phyloP scores from a whole-genome alignment of 139 green algal species.

The Haematococcus lacustris region DNA sequence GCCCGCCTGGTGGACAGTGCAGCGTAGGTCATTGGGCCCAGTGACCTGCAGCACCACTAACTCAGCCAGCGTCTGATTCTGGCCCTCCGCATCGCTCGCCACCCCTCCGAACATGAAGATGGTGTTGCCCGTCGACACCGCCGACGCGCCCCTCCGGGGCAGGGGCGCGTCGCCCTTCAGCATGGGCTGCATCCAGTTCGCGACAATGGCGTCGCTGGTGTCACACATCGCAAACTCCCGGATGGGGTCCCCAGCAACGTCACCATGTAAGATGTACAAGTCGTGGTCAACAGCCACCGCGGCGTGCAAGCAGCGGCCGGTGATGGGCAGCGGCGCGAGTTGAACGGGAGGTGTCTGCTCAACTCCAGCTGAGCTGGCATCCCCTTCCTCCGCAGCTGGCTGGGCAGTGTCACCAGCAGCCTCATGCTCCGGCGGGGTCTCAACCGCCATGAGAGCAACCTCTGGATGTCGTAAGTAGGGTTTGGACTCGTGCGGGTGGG shows the following conservation, averaged over 20 bases:
- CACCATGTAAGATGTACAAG: constrained; percentile 57
- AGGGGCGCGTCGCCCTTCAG: constrained; percentile 45
- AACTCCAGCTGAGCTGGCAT: constrained; percentile 12
- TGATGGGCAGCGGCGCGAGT: constrained; percentile 9
- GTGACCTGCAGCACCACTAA: constrained; percentile 55
- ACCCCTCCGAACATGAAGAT: constrained; percentile 62
- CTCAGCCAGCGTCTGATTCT: constrained; percentile 39
- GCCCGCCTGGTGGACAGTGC: constrained; percentile 25
- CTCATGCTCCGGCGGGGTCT: too few relatives aligned
- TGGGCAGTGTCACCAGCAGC: too few relatives aligned
- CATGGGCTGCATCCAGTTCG: constrained; percentile 39
- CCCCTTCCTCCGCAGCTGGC: too few relatives aligned
- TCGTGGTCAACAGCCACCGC: constrained; percentile 40
- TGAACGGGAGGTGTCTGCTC: constrained; percentile 4
- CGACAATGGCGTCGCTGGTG: constrained; percentile 18
- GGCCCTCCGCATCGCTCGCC: constrained; percentile 28
- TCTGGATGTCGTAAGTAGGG: constrained; percentile 35
- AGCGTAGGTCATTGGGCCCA: constrained; percentile 26
- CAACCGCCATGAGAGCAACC: too few relatives aligned
- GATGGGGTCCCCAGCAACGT: constrained; percentile 44
- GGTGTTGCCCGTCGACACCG: constrained; percentile 22
- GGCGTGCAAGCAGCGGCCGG: constrained; percentile 27
- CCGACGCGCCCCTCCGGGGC: constrained; percentile 42
- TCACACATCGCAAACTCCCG: constrained; percentile 34
- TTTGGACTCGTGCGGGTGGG: constrained; percentile 22